A percentile compares a stretch with the other conserved stretches of the same genome.
phyloP scores from a whole-genome alignment of 202 grass and related monocot genomes.

The Panicum hallii region DNA sequence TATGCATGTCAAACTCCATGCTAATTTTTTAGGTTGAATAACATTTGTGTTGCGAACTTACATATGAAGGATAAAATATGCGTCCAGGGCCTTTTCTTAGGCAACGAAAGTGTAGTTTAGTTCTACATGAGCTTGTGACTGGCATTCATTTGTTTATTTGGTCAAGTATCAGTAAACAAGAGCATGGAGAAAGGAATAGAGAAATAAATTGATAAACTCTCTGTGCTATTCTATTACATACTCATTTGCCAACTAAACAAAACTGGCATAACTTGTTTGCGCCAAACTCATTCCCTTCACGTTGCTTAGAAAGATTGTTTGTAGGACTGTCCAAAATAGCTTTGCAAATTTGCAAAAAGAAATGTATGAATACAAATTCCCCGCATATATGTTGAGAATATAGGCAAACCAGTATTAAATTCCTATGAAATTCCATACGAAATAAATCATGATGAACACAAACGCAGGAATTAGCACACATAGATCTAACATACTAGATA shows the following conservation, averaged over 20 bases:
- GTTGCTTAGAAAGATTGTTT: conserved; percentile 22
- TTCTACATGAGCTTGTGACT: background rate
- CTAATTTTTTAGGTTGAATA: conserved; percentile 13
- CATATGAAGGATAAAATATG: conserved; percentile 6
- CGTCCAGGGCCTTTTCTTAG: background rate
- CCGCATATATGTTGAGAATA: no score
- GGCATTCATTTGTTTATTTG: conserved; percentile 16
- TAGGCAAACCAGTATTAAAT: no score
- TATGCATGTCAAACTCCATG: background rate
- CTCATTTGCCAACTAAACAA: conserved; percentile 6
- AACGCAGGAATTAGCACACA: no score
- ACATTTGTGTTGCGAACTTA: background rate
- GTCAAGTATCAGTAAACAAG: background rate
- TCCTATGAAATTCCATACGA: no score
- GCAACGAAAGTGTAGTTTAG: background rate
- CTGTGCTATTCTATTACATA: background rate
- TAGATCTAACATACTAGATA: no score
- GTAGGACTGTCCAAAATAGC: conserved; percentile 6
- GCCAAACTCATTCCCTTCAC: background rate
- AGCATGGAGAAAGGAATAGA: background rate
- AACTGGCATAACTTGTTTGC: background rate
- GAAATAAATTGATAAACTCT: background rate
- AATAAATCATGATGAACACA: no score
- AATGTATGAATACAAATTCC: conserved; percentile 3
- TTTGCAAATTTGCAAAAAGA: background rate